Evolutionary conservation across 2,329 filamentous ascomycete species (phyloP).

Genomic region (Talaromyces sp.): DNA sequence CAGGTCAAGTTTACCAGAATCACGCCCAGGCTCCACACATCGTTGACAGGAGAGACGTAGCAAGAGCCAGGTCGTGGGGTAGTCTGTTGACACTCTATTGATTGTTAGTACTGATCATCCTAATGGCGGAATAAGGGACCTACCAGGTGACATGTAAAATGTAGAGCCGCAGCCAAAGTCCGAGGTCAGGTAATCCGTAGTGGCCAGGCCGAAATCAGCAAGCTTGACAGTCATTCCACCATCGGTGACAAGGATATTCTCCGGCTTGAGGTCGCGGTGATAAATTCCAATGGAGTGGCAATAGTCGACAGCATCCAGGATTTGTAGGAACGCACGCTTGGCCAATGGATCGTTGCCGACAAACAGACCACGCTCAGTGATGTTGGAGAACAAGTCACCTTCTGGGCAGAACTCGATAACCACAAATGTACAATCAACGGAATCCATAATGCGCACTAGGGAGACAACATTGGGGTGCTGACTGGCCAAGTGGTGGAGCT

Average conservation of each 20-base stretch:
- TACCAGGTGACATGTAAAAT: conserved; percentile 99
- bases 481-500: conserved; percentile 84
- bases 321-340: conserved; percentile 86
- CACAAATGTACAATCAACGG: conserved; percentile 88
- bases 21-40: conserved; percentile 97
- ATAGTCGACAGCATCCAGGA: conserved; percentile 92
- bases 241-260: conserved; percentile 93
- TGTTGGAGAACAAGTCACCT: conserved; percentile 94
- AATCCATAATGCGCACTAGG: conserved; percentile 89
- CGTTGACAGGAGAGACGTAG: conserved; percentile 91
- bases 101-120: not conserved
- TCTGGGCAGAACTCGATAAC: conserved; percentile 96
- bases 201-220: conserved; percentile 95
- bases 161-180: conserved; percentile 98
- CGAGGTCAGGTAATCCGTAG: conserved; percentile 75
- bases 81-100: conserved; percentile 81
- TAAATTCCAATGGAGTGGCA: conserved; percentile 94
- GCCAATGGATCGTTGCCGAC: conserved; percentile 87
- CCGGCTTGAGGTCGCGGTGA: conserved; percentile 95
- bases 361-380: conserved; percentile 91
- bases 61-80: conserved; percentile 67
- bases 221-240: conserved; percentile 87
- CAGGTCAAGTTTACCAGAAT: conserved; percentile 97
- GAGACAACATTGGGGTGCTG: conserved; percentile 91
- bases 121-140: conserved; percentile 34